phyloP scores from a whole-genome alignment of 371 early-diverging fungal species.

The Mucor indicus region DNA sequence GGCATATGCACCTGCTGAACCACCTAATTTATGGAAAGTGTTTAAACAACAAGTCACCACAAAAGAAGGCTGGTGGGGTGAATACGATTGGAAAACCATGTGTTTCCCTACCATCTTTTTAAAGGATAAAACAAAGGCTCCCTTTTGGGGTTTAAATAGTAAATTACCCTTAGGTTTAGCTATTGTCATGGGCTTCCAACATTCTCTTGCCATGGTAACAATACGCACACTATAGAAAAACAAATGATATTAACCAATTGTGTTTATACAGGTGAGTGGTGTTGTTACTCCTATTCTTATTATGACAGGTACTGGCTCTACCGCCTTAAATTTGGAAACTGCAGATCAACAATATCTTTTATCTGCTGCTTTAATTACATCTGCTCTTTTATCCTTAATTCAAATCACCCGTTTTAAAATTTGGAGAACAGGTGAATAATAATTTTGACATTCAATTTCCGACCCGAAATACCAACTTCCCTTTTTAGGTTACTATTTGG shows the following conservation, averaged over 20 bases:
- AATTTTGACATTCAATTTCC: background rate
- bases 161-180: conserved; percentile 52
- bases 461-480: background rate
- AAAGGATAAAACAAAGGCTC: conserved; percentile 37
- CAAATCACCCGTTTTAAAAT: conserved; percentile 61
- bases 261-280: conserved; percentile 51
- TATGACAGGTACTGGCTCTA: conserved; percentile 49
- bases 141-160: conserved; percentile 62
- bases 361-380: conserved; percentile 58
- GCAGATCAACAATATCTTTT: conserved; percentile 52
- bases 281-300: conserved; percentile 60
- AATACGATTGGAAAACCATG: conserved; percentile 53
- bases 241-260: too few species aligned
- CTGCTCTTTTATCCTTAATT: conserved; percentile 51
- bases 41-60: conserved; percentile 47
- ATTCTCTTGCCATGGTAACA: conserved; percentile 45
- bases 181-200: conserved; percentile 61
- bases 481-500: conserved; percentile 41
- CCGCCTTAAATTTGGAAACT: conserved; percentile 43
- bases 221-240: too few species aligned
- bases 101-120: conserved; percentile 46
- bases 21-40: conserved; percentile 26
- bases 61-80: conserved; percentile 60
- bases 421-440: conserved; percentile 28
- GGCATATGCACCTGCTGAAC: conserved; percentile 29